Evolutionary conservation across 257 asterid genomes (phyloP).

Genomic region (Solanum pimpinellifolium): DNA sequence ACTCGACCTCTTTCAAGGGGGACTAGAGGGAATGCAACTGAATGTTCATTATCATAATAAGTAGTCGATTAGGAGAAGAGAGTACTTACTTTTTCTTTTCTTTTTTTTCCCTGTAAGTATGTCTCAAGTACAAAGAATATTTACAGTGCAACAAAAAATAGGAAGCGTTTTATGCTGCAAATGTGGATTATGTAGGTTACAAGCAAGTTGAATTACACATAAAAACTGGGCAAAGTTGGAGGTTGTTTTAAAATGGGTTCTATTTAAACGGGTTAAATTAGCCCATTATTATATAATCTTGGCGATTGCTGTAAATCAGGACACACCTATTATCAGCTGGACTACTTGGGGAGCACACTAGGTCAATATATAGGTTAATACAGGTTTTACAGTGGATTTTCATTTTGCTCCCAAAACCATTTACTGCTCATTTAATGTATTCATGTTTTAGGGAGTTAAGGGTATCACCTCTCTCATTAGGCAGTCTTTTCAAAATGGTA

Average conservation of each 20-base stretch:
- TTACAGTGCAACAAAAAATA: slow-evolving; percentile 11
- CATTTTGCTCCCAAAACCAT: background rate
- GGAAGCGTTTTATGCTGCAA: slow-evolving; percentile 26
- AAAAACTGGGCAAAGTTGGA: background rate
- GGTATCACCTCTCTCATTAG: background rate
- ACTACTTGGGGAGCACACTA: background rate
- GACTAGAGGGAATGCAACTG: too few species aligned
- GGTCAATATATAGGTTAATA: background rate
- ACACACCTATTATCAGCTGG: background rate
- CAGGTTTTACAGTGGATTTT: background rate
- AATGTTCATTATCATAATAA: too few species aligned
- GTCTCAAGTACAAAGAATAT: slow-evolving; percentile 22
- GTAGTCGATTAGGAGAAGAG: background rate
- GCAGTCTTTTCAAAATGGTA: background rate
- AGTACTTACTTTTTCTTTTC: background rate
- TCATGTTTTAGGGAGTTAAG: background rate
- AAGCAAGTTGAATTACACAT: background rate
- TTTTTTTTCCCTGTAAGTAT: background rate
- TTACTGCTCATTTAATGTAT: background rate
- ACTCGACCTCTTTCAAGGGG: too few species aligned
- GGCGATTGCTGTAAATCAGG: background rate
- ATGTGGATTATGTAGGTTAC: slow-evolving; percentile 4
- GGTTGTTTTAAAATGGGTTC: background rate
- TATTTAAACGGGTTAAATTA: background rate
- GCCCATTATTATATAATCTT: background rate